Evolutionary conservation across 805 yeast species (phyloP), one percentile per base, ranked within the genome.

Genomic region (Candida jianshihensis): DNA sequence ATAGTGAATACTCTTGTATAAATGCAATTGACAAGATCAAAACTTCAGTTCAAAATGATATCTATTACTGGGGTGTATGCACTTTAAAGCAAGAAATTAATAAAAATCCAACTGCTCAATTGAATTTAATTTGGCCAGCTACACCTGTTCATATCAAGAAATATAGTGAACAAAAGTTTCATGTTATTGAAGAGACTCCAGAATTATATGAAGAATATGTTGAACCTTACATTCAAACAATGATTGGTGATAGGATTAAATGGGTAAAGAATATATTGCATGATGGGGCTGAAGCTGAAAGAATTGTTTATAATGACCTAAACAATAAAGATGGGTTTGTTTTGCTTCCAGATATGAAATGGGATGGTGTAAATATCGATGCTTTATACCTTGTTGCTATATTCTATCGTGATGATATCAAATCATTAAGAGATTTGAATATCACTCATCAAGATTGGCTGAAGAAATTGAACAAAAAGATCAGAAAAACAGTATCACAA

Each of bases 341-440:
- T 5, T 60, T 92, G 31, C 65, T 89, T 29, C 97, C 97, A 1
- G 97, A 90, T 59, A 85, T 90, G 94, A 89, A 89, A 56, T 92
- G 98, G 98, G 96, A 90, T 55, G 78, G 83, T 4, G 62, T 68
- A 34, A 75, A 76, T 20, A 46, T 81, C 53, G 85, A 77, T 19
- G 59, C 90, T 4, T 61, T 92, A 37, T 88, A 92, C 54, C 61
- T 90, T 46, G 79, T 85, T 35, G 82, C 84, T 8, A 79, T 90
- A 40, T 89, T 81, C 4, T 73, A 72, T 42, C 65, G 90, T 37
- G 66, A 62, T 1, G 88, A 83, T 45, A 71, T 90, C 12, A 63
- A 80, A 2, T 76, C 90, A 1, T 51, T 92, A 2, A 71, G 97
- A 48, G 97, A 89, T 51, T 63, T 92, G 44, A 76, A 68, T 36